A percentile compares a stretch with the other conserved stretches of the same genome.
Conservation (phyloP, 192 early-diverging fungal species). For the Neocallimastix lanati region DNA sequence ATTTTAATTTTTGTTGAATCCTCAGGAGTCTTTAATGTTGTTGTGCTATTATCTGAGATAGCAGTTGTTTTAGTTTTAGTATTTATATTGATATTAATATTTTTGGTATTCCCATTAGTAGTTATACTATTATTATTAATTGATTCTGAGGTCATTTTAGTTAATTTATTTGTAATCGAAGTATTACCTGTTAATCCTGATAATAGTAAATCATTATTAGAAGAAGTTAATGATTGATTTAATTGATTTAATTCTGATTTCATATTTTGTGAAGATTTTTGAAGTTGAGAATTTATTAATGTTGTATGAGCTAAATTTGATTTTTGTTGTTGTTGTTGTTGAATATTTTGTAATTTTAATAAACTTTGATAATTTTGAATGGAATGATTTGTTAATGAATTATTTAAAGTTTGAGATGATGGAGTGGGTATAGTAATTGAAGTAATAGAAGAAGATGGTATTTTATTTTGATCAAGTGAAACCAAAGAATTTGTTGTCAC, state of each 20-base stretch:
- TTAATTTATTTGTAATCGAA: not conserved
- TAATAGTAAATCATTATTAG: not conserved
- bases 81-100: not conserved
- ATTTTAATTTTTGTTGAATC: not conserved
- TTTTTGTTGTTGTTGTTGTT: not conserved
- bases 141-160: too few relatives aligned
- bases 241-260: not conserved
- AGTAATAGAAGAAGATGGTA: not conserved
- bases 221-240: too few relatives aligned
- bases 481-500: too few relatives aligned
- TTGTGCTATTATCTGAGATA: too few relatives aligned
- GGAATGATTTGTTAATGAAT: not conserved
- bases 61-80: not conserved
- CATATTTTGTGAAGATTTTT: not conserved
- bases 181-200: not conserved
- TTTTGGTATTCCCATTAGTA: too few relatives aligned
- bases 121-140: too few relatives aligned
- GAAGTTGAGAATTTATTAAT: not conserved
- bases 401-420: not conserved
- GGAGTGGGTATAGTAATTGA: not conserved
- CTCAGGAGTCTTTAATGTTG: too few relatives aligned
- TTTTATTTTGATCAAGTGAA: not conserved
- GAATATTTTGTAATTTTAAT: not conserved
- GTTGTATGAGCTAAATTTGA: not conserved
- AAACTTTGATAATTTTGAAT: not conserved